phyloP scores from a whole-genome alignment of 2,329 filamentous ascomycete species.

The Epichloe sibirici region DNA sequence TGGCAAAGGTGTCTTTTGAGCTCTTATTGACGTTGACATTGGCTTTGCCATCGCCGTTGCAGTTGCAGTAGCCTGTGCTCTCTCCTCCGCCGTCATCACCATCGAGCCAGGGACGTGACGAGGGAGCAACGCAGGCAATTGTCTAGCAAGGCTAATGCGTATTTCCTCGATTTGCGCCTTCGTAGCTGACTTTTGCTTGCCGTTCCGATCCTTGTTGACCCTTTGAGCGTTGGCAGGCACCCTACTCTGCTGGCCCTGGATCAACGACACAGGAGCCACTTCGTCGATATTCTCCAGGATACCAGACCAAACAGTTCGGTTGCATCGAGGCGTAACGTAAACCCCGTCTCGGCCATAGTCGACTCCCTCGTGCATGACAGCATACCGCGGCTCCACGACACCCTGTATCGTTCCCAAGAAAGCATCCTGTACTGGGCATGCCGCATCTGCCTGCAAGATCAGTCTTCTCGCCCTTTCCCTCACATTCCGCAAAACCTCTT shows the following conservation, averaged over 20 bases:
- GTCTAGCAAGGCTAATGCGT: background rate
- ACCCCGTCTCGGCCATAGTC: background rate
- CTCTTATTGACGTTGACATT: background rate
- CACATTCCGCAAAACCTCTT: background rate
- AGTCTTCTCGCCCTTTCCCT: background rate
- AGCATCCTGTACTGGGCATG: background rate
- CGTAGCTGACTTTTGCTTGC: background rate
- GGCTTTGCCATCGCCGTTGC: background rate
- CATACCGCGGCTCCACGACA: background rate
- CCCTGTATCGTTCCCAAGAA: background rate
- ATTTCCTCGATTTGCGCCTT: constrained; percentile 1
- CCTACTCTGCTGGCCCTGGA: background rate
- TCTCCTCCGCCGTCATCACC: constrained; percentile 3
- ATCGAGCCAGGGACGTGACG: background rate
- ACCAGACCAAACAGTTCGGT: constrained; percentile 2
- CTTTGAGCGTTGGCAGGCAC: background rate
- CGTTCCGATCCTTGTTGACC: background rate
- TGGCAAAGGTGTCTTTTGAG: background rate
- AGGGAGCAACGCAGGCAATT: constrained; percentile 3
- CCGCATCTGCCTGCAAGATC: background rate
- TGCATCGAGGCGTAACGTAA: constrained; percentile 2
- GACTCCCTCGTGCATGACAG: background rate
- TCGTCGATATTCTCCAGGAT: background rate
- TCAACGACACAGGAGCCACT: background rate
- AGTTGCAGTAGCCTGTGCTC: background rate